Evolutionary conservation across 257 asterid genomes (phyloP).

Genomic region (Nicotiana sylvestris): DNA sequence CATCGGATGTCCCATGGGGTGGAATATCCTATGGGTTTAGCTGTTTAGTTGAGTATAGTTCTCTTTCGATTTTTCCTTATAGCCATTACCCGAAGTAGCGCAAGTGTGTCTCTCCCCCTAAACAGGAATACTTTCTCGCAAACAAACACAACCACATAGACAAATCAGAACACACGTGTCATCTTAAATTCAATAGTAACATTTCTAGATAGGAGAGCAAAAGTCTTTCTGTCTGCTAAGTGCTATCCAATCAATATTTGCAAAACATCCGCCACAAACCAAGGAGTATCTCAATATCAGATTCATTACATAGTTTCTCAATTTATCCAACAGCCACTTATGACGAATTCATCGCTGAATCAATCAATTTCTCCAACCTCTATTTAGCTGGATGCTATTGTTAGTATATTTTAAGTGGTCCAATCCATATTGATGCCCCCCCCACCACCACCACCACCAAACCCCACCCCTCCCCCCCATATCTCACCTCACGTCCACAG

Average conservation of each 20-base stretch:
- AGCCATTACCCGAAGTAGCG: background rate
- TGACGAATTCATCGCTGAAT: background rate
- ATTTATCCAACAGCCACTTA: background rate
- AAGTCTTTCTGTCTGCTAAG: too few relatives aligned
- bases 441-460: background rate
- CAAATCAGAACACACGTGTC: background rate
- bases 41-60: background rate
- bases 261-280: background rate
- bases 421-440: background rate
- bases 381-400: conserved; percentile 1
- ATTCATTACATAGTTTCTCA: background rate
- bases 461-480: background rate
- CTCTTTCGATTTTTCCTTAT: background rate
- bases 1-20: too few relatives aligned
- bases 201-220: too few relatives aligned
- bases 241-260: background rate
- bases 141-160: background rate
- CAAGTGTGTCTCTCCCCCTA: too few relatives aligned
- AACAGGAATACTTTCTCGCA: too few relatives aligned
- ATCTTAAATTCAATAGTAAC: background rate
- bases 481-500: background rate
- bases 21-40: too few relatives aligned
- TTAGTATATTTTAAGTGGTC: background rate
- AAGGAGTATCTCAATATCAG: background rate
- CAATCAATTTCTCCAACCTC: background rate